These are phyloP conservation scores for Neocatenulostroma microsporum DNA, from an alignment of 2,329 filamentous ascomycete genomes.

Conservation along the genomic window DNA sequence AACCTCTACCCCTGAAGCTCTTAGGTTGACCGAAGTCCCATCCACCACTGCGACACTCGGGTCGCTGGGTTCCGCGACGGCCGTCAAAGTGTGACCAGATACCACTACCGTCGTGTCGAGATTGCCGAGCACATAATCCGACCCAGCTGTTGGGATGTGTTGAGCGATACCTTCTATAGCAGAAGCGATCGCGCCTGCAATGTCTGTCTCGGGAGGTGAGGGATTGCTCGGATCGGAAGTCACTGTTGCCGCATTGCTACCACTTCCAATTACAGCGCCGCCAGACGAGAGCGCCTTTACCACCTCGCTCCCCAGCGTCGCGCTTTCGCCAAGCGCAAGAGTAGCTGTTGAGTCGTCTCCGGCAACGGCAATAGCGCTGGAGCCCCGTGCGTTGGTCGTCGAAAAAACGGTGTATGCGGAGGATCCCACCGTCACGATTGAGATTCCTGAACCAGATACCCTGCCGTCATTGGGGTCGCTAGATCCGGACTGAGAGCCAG, in stretches of 20 bases:
- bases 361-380: neutral
- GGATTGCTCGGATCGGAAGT: no score
- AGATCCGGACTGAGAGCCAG: no score
- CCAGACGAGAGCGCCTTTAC: conserved; percentile 1
- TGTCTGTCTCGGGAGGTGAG: no score
- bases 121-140: neutral
- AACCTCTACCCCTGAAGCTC: neutral
- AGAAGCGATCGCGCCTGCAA: no score
- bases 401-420: conserved; percentile 1
- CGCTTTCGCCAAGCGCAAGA: neutral
- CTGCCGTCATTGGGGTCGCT: neutral
- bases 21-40: neutral
- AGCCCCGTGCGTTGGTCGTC: neutral
- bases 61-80: neutral
- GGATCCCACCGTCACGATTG: conserved; percentile 1
- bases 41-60: conserved; percentile 1
- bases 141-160: no score
- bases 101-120: neutral
- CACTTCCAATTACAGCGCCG: conserved; percentile 1
- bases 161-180: no score
- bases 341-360: neutral
- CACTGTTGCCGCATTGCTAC: conserved; percentile 1
- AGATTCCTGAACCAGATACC: neutral
- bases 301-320: conserved; percentile 1
- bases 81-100: neutral